Conservation (phyloP, 2,329 filamentous ascomycete genomes). For the Trichocomaceae sp. region DNA sequence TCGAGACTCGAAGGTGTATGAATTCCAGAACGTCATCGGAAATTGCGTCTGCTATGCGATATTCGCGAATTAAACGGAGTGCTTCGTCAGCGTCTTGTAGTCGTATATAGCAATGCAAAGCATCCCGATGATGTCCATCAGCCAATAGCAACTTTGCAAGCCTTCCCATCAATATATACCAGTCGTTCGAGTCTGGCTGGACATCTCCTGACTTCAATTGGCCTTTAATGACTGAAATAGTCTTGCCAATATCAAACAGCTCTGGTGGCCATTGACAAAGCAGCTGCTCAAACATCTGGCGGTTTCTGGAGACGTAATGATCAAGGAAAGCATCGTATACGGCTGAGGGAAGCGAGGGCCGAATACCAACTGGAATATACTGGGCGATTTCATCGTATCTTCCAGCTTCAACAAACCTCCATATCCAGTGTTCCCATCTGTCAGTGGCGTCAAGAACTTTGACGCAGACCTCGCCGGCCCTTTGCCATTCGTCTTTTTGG, state of each 20-base stretch:
- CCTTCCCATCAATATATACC: constrained; percentile 81
- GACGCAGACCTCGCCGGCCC: constrained; percentile 72
- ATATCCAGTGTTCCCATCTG: constrained; percentile 94
- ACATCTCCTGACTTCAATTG: constrained; percentile 72
- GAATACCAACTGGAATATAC: constrained; percentile 72
- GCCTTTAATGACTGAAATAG: constrained; percentile 73
- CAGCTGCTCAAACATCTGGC: constrained; percentile 67
- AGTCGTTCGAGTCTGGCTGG: constrained; percentile 72
- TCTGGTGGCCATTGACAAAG: constrained; percentile 79
- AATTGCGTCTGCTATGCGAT: constrained; percentile 83
- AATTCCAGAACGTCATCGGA: constrained; percentile 85
- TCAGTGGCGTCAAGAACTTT: constrained; percentile 73
- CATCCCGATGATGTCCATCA: constrained; percentile 72
- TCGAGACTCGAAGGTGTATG: constrained; percentile 75
- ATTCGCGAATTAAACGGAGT: constrained; percentile 77
- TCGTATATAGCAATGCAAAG: constrained; percentile 79
- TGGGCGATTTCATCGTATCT: constrained; percentile 86
- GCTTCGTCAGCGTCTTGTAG: constrained; percentile 87
- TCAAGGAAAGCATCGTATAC: constrained; percentile 86
- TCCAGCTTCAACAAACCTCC: constrained; percentile 77
- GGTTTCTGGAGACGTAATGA: constrained; percentile 77
- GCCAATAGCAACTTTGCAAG: constrained; percentile 79
- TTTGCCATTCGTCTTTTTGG: constrained; percentile 63
- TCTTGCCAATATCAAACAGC: constrained; percentile 69
- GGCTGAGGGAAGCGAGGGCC: constrained; percentile 68